These are phyloP conservation scores for Endothia cerciana DNA, from an alignment of 2,329 filamentous ascomycete genomes.

Conservation along the genomic window DNA sequence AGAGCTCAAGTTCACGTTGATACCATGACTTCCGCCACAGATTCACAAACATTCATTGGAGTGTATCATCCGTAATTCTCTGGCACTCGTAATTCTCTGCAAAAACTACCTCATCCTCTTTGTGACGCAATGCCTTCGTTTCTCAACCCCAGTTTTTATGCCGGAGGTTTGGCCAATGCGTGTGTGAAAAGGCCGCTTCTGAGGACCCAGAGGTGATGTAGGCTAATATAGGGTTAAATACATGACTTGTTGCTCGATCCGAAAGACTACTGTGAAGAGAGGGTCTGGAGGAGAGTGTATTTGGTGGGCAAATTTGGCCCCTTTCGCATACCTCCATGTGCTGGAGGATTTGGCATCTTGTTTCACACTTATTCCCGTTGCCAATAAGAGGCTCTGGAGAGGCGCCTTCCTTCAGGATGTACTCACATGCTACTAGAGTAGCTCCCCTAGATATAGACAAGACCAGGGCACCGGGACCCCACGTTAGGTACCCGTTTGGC, in stretches of 20 bases:
- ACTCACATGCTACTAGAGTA: neutral
- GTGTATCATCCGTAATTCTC: too few relatives aligned
- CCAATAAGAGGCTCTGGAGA: neutral
- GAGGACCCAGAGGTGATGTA: too few relatives aligned
- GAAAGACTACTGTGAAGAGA: too few relatives aligned
- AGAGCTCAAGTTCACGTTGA: too few relatives aligned
- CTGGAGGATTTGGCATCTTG: neutral
- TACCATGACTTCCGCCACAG: too few relatives aligned
- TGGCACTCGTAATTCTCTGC: neutral
- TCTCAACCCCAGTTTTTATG: neutral
- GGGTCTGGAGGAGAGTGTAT: neutral
- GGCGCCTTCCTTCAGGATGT: neutral
- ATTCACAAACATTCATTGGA: too few relatives aligned
- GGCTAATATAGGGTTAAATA: too few relatives aligned
- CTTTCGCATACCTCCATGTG: neutral
- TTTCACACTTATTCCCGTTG: neutral
- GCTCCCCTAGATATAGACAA: neutral
- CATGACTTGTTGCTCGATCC: too few relatives aligned
- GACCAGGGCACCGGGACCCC: too few relatives aligned
- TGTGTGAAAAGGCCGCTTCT: too few relatives aligned
- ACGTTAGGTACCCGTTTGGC: too few relatives aligned
- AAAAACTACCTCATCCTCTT: neutral
- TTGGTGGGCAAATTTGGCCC: neutral
- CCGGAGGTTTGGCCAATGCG: neutral
- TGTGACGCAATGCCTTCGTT: neutral